A percentile compares a stretch with the other conserved stretches of the same genome.
phyloP scores from a whole-genome alignment of 139 green algal genomes.

The Monoraphidium neglectum region DNA sequence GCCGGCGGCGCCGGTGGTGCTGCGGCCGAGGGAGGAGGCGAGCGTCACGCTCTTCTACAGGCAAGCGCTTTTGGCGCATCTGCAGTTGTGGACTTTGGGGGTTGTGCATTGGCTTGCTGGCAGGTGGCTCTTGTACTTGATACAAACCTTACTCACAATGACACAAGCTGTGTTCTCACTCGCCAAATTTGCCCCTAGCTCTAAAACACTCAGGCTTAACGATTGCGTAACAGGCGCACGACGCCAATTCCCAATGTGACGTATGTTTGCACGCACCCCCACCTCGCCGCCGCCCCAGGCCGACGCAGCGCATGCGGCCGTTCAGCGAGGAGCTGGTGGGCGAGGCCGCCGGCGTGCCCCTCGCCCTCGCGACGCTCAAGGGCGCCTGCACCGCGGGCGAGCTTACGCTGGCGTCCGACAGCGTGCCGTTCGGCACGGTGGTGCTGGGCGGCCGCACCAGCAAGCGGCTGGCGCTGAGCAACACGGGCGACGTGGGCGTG shows the following conservation, averaged over 20 bases:
- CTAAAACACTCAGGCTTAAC: too few species aligned
- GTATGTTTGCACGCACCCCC: not conserved
- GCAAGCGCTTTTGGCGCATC: conserved; percentile 1
- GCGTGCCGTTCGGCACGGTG: conserved; percentile 75
- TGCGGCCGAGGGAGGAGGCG: conserved; percentile 48
- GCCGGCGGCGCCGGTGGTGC: conserved; percentile 39
- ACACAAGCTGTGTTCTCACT: not conserved
- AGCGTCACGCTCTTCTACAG: conserved; percentile 71
- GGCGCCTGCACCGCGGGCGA: conserved; percentile 75
- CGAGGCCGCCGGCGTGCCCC: conserved; percentile 46
- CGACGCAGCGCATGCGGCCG: conserved; percentile 38
- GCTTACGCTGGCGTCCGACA: conserved; percentile 66
- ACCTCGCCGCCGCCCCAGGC: conserved; percentile 18
- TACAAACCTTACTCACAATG: not conserved
- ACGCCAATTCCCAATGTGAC: too few species aligned
- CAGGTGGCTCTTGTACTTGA: not conserved
- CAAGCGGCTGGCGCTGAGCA: conserved; percentile 74
- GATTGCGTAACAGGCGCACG: too few species aligned
- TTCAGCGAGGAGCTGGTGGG: conserved; percentile 67
- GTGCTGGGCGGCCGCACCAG: conserved; percentile 58
- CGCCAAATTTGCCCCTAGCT: too few species aligned
- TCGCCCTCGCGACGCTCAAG: conserved; percentile 56
- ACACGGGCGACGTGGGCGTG: conserved; percentile 74
- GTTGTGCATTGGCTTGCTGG: not conserved
- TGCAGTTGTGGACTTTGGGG: not conserved